Conservation (phyloP, 305 asterid species). For the Lippia alba region DNA sequence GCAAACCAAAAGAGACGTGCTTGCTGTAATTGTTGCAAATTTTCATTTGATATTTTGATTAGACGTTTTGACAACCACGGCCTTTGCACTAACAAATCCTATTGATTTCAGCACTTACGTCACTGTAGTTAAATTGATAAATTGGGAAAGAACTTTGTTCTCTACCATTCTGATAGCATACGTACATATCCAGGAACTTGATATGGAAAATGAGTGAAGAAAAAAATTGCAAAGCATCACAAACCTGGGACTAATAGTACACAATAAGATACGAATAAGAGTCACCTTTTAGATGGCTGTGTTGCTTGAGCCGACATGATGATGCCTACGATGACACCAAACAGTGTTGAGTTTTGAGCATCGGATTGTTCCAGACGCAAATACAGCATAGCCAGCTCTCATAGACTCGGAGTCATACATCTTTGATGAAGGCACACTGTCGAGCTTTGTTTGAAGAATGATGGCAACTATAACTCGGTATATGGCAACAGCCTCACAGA, state of each 20-base stretch:
- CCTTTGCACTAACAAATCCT: too few relatives aligned
- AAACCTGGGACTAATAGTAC: slow-evolving; percentile 9
- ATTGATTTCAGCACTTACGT: too few relatives aligned
- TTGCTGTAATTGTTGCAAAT: neutral
- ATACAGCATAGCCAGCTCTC: slow-evolving; percentile 97
- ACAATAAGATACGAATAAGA: neutral
- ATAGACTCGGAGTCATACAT: slow-evolving; percentile 89
- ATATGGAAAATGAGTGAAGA: neutral
- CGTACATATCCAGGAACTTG: too few relatives aligned
- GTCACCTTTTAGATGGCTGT: slow-evolving; percentile 62
- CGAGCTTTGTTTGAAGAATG: slow-evolving; percentile 97
- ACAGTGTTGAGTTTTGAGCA: slow-evolving; percentile 81
- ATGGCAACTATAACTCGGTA: slow-evolving; percentile 99
- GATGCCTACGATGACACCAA: slow-evolving; percentile 81
- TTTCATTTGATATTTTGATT: neutral
- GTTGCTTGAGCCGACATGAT: slow-evolving; percentile 89
- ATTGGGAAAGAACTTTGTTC: neutral
- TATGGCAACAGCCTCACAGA: slow-evolving; percentile 99
- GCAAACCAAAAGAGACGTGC: neutral
- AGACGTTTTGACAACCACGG: neutral
- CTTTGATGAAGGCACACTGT: slow-evolving; percentile 78
- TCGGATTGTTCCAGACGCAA: slow-evolving; percentile 94
- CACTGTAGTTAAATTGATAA: too few relatives aligned
- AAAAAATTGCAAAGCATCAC: slow-evolving; percentile 21
- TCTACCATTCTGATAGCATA: neutral